These are phyloP conservation scores for Quercus suber DNA, from an alignment of 306 rosid species.

Conservation along the genomic window DNA sequence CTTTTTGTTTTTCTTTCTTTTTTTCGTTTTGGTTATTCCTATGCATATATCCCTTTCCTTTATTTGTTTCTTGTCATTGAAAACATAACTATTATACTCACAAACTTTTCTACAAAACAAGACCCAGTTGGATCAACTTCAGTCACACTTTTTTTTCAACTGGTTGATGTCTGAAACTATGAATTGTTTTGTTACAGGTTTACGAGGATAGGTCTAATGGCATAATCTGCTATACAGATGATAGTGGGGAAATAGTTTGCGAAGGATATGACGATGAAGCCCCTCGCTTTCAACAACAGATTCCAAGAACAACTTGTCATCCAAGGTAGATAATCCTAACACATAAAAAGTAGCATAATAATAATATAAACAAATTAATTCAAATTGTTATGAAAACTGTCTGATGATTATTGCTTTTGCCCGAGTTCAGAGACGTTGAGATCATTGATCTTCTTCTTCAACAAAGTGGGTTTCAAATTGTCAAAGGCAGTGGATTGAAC, in stretches of 20 bases:
- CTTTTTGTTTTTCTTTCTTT: not conserved
- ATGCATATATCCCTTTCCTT: not conserved
- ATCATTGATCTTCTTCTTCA: slow-evolving; percentile 52
- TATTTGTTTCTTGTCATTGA: not conserved
- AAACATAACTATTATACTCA: not conserved
- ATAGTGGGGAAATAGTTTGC: slow-evolving; percentile 75
- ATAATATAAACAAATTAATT: not conserved
- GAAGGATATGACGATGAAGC: slow-evolving; percentile 88
- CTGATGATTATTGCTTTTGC: slow-evolving; percentile 4
- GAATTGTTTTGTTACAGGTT: slow-evolving; percentile 41
- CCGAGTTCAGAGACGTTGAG: slow-evolving; percentile 54
- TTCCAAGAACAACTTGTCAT: slow-evolving; percentile 36
- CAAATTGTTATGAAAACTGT: not conserved
- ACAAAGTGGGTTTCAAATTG: slow-evolving; percentile 54
- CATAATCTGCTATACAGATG: slow-evolving; percentile 77
- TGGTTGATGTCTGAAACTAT: slow-evolving; percentile 6
- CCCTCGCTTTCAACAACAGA: slow-evolving; percentile 58
- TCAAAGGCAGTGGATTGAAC: slow-evolving; percentile 48
- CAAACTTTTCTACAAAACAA: not conserved
- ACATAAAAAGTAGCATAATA: not conserved
- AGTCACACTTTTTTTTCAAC: not conserved
- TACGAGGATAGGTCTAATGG: slow-evolving; percentile 80
- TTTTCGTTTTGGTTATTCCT: not conserved
- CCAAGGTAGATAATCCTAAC: slow-evolving; percentile 37
- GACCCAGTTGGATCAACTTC: not conserved